Evolutionary conservation across 2,329 filamentous ascomycete genomes (phyloP).

Genomic region (Lojkania enalia): DNA sequence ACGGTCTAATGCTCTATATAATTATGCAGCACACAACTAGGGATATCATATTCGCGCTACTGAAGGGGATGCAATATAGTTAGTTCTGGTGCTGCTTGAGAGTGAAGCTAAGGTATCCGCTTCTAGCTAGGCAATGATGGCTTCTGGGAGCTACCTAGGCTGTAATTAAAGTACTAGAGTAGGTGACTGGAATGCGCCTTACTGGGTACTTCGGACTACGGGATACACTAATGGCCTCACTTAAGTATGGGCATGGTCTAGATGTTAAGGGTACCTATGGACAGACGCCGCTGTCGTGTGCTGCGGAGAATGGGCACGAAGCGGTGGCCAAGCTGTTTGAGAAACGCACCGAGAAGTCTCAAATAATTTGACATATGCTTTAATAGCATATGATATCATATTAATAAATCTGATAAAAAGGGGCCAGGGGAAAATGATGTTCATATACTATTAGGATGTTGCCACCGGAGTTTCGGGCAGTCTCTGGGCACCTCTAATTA

Average conservation of each 20-base stretch:
- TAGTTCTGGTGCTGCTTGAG: slow-evolving; percentile 9
- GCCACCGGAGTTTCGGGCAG: too few relatives aligned
- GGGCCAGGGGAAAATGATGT: too few relatives aligned
- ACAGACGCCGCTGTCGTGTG: neutral
- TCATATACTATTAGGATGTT: too few relatives aligned
- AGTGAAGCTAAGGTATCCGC: slow-evolving; percentile 3
- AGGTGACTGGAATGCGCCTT: slow-evolving; percentile 5
- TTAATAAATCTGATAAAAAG: too few relatives aligned
- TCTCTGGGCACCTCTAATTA: too few relatives aligned
- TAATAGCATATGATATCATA: too few relatives aligned
- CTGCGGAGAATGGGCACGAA: slow-evolving; percentile 4
- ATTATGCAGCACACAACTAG: neutral
- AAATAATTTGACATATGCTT: too few relatives aligned
- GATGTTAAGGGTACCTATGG: slow-evolving; percentile 2
- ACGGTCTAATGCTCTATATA: neutral
- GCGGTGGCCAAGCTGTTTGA: neutral
- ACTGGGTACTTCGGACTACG: slow-evolving; percentile 11
- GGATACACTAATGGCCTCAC: neutral
- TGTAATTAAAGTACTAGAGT: slow-evolving; percentile 4
- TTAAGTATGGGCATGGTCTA: slow-evolving; percentile 1
- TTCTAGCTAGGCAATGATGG: slow-evolving; percentile 9
- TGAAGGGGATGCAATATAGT: slow-evolving; percentile 8
- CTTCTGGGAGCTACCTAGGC: neutral
- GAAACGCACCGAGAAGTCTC: too few relatives aligned
- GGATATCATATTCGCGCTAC: slow-evolving; percentile 17